These are phyloP conservation scores for Onygenales sp. DNA, from an alignment of 2,329 filamentous ascomycete species.

Conservation along the genomic window DNA sequence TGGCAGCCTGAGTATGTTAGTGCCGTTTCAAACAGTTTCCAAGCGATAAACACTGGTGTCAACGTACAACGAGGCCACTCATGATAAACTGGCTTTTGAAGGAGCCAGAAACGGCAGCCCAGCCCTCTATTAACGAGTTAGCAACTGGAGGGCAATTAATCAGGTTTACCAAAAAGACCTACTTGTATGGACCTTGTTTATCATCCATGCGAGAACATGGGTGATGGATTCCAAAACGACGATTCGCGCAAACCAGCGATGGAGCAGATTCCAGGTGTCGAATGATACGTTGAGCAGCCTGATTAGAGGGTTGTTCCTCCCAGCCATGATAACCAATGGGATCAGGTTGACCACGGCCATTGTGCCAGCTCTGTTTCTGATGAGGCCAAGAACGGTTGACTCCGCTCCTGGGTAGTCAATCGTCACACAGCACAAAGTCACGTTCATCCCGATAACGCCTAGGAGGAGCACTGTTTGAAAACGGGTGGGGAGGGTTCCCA, in stretches of 20 bases:
- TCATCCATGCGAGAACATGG: slow-evolving; percentile 64
- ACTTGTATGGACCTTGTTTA: slow-evolving; percentile 50
- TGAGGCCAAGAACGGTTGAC: slow-evolving; percentile 26
- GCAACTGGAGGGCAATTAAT: background rate
- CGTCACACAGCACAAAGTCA: slow-evolving; percentile 42
- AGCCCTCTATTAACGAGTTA: slow-evolving; percentile 21
- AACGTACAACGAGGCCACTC: slow-evolving; percentile 36
- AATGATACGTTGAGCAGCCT: slow-evolving; percentile 24
- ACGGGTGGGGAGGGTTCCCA: slow-evolving; percentile 38
- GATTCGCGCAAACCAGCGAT: slow-evolving; percentile 67
- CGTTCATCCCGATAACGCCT: slow-evolving; percentile 33
- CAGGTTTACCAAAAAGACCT: slow-evolving; percentile 13
- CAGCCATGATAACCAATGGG: slow-evolving; percentile 28
- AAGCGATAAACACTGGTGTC: background rate
- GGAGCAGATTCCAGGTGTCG: slow-evolving; percentile 45
- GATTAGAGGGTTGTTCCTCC: slow-evolving; percentile 31
- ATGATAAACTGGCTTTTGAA: slow-evolving; percentile 22
- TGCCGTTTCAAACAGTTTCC: slow-evolving; percentile 20
- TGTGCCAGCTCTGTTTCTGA: slow-evolving; percentile 34
- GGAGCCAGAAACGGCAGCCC: slow-evolving; percentile 22
- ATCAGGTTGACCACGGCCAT: slow-evolving; percentile 29
- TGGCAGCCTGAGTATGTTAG: slow-evolving; percentile 23
- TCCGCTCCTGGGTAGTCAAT: slow-evolving; percentile 30
- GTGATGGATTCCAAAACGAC: slow-evolving; percentile 59
- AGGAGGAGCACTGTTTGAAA: slow-evolving; percentile 35